Conservation (phyloP, 2,329 filamentous ascomycete genomes). For the Phialocephala subalpina region DNA sequence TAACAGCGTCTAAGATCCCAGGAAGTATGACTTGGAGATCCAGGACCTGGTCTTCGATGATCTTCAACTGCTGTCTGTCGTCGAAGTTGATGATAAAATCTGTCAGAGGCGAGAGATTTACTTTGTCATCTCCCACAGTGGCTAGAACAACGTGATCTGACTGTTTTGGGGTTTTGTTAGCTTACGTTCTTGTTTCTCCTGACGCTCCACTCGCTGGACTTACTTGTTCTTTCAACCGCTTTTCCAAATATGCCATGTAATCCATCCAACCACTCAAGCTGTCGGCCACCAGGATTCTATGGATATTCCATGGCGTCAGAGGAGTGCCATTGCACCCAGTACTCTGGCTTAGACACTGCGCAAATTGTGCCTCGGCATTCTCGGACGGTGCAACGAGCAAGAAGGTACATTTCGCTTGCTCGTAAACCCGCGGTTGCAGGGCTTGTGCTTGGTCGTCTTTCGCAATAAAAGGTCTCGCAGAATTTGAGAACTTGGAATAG, state of each 20-base stretch:
- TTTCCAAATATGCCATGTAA: conserved; percentile 34
- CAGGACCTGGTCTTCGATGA: conserved; percentile 33
- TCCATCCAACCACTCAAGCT: conserved; percentile 31
- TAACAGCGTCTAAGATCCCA: conserved; percentile 24
- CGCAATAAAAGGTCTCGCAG: not conserved
- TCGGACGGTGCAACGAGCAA: conserved; percentile 29
- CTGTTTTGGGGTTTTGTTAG: not conserved
- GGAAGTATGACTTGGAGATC: conserved; percentile 34
- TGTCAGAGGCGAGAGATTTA: conserved; percentile 25
- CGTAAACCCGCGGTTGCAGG: not conserved
- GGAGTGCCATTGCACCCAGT: not conserved
- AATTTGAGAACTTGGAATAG: conserved; percentile 44
- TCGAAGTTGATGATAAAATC: conserved; percentile 32
- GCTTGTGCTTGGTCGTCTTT: not conserved
- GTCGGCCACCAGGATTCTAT: conserved; percentile 31
- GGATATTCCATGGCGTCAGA: conserved; percentile 28
- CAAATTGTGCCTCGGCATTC: conserved; percentile 18
- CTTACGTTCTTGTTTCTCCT: no score
- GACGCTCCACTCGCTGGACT: no score
- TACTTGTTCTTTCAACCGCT: conserved; percentile 23
- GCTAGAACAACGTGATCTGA: conserved; percentile 25
- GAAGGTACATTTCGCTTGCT: conserved; percentile 17
- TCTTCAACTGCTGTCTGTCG: conserved; percentile 34
- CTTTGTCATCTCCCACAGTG: conserved; percentile 22
- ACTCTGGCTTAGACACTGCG: not conserved